These are phyloP conservation scores for Ustilago tritici DNA, from an alignment of 1,284 basidiomycete genomes.

Conservation along the genomic window DNA sequence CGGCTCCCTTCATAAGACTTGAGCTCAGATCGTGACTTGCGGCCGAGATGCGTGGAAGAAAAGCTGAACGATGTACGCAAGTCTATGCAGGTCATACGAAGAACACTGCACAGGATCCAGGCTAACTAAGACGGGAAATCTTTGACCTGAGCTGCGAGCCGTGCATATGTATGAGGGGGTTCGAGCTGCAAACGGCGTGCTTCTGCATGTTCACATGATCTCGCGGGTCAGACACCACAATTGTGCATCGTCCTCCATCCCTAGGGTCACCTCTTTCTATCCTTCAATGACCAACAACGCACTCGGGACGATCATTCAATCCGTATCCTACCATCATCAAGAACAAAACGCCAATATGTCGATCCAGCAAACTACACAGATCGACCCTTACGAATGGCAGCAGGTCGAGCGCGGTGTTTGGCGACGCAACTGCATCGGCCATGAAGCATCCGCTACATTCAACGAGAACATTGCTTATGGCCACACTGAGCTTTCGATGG, in stretches of 20 bases:
- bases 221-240: background rate
- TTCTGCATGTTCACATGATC: background rate
- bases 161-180: constrained; percentile 4
- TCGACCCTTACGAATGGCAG: constrained; percentile 26
- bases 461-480: constrained; percentile 49
- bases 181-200: background rate
- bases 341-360: constrained; percentile 11
- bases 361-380: constrained; percentile 7
- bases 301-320: constrained; percentile 8
- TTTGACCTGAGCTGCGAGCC: background rate
- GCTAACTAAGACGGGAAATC: no score
- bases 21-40: background rate
- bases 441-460: constrained; percentile 47
- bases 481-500: constrained; percentile 47
- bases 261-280: background rate
- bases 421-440: constrained; percentile 38
- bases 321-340: constrained; percentile 5
- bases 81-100: background rate
- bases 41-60: background rate
- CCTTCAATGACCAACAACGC: constrained; percentile 22
- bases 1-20: background rate
- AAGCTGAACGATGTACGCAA: background rate
- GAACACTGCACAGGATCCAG: background rate
- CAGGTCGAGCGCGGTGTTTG: constrained; percentile 18
- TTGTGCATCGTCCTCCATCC: background rate